phyloP scores from a whole-genome alignment of 768 basidiomycete genomes.

The Psilocybe cyanescens region DNA sequence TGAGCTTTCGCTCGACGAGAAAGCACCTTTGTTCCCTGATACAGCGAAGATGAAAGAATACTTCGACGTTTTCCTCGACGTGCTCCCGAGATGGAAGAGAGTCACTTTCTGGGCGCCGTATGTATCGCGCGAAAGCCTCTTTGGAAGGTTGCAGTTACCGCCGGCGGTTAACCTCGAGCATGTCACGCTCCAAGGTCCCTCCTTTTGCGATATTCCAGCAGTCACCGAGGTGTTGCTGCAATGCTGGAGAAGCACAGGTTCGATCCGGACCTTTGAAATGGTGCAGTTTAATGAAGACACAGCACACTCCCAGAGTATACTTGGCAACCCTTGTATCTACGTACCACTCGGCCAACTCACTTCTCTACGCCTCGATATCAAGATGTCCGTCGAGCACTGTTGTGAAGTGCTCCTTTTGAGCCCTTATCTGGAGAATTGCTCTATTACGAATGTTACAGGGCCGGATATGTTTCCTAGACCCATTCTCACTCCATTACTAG shows the following conservation, averaged over 20 bases:
- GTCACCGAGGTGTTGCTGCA: constrained; percentile 2
- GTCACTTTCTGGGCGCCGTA: constrained; percentile 8
- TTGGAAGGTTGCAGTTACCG: background rate
- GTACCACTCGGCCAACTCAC: background rate
- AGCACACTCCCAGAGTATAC: too few species aligned
- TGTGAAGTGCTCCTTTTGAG: background rate
- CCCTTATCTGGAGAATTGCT: background rate
- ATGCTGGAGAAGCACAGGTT: background rate
- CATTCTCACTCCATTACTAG: background rate
- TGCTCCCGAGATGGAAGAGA: constrained; percentile 5
- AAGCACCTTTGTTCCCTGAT: background rate
- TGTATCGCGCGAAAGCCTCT: background rate
- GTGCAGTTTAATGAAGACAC: too few species aligned
- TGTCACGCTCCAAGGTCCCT: constrained; percentile 2
- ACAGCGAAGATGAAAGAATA: background rate
- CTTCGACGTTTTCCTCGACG: constrained; percentile 8
- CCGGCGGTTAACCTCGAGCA: constrained; percentile 1
- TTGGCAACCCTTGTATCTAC: background rate
- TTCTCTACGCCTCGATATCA: constrained; percentile 6
- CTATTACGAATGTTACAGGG: too few species aligned
- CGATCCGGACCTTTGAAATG: too few species aligned
- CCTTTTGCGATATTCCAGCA: constrained; percentile 1
- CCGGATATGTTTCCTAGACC: too few species aligned
- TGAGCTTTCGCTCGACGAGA: background rate
- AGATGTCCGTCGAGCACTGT: constrained; percentile 6